Evolutionary conservation across 2,329 filamentous ascomycete species (phyloP).

Genomic region (Neopestalotiopsis sp.): DNA sequence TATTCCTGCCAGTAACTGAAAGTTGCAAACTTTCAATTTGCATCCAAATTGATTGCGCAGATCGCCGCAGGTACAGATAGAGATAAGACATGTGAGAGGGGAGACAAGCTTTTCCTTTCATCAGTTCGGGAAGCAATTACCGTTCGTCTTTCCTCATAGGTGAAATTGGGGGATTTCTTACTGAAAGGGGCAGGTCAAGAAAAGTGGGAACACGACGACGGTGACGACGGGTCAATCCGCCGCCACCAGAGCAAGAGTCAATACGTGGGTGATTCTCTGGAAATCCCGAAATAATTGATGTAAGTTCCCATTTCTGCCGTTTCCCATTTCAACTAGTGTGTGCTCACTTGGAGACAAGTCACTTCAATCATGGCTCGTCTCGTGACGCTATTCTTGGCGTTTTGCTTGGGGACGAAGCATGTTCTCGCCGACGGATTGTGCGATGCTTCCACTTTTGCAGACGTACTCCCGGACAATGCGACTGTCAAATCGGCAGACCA

Average conservation of each 20-base stretch:
- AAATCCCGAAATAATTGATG: not conserved
- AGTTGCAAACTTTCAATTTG: not conserved
- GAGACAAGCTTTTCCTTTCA: not conserved
- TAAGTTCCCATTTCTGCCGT: not conserved
- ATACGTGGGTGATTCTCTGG: too few relatives aligned
- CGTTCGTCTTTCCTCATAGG: conserved; percentile 3
- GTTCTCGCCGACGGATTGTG: not conserved
- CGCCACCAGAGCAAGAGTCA: not conserved
- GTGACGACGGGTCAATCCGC: not conserved
- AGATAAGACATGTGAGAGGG: conserved; percentile 7
- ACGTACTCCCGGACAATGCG: conserved; percentile 7
- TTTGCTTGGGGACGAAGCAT: not conserved
- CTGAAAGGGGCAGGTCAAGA: conserved; percentile 9
- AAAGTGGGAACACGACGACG: not conserved
- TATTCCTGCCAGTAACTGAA: not conserved
- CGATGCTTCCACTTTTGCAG: not conserved
- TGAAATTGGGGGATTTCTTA: not conserved
- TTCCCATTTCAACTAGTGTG: not conserved
- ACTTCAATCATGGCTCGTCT: not conserved
- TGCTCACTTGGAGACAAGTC: not conserved
- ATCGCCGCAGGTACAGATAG: not conserved
- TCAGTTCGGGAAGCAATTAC: not conserved
- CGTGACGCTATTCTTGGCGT: not conserved
- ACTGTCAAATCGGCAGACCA: not conserved
- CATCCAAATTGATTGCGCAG: not conserved